These are phyloP conservation scores for Micromonas pusilla DNA, from an alignment of 139 green algal genomes.

Conservation along the genomic window DNA sequence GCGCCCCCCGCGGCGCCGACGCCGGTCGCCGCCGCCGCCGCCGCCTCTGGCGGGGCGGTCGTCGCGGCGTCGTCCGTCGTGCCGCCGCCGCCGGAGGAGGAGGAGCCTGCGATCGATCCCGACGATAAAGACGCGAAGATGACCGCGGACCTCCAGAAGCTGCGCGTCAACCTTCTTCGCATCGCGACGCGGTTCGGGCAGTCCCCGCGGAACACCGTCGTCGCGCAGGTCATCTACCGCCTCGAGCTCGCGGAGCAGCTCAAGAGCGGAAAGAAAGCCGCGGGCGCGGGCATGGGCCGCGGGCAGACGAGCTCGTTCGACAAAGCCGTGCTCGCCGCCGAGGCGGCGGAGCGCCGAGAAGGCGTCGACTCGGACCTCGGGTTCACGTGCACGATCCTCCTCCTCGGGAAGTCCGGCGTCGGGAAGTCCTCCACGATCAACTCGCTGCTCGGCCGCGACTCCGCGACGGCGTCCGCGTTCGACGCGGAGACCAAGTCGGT, in stretches of 20 bases:
- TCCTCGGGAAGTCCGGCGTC: constrained; percentile 61
- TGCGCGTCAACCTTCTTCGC: constrained; percentile 57
- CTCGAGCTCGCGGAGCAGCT: constrained; percentile 73
- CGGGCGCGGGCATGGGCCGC: background rate
- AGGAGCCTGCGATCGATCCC: background rate
- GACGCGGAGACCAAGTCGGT: constrained; percentile 43
- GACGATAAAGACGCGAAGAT: constrained; percentile 2
- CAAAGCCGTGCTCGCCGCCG: constrained; percentile 30
- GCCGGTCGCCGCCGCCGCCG: background rate
- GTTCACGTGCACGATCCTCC: constrained; percentile 56
- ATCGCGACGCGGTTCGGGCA: constrained; percentile 50
- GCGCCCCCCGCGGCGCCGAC: background rate
- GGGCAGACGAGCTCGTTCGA: constrained; percentile 30
- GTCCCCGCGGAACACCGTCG: constrained; percentile 38
- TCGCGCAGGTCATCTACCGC: constrained; percentile 61
- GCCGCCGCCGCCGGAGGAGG: background rate
- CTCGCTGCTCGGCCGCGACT: constrained; percentile 47
- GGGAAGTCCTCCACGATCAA: constrained; percentile 69
- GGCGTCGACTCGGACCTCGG: constrained; percentile 39
- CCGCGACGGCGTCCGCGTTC: constrained; percentile 29
- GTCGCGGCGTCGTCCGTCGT: background rate
- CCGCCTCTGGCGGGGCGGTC: background rate
- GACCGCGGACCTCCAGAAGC: constrained; percentile 39
- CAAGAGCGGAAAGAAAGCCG: background rate
- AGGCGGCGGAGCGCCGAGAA: constrained; percentile 23